These are phyloP conservation scores for Draba incana DNA, from an alignment of 345 rosid genomes.

Conservation along the genomic window DNA sequence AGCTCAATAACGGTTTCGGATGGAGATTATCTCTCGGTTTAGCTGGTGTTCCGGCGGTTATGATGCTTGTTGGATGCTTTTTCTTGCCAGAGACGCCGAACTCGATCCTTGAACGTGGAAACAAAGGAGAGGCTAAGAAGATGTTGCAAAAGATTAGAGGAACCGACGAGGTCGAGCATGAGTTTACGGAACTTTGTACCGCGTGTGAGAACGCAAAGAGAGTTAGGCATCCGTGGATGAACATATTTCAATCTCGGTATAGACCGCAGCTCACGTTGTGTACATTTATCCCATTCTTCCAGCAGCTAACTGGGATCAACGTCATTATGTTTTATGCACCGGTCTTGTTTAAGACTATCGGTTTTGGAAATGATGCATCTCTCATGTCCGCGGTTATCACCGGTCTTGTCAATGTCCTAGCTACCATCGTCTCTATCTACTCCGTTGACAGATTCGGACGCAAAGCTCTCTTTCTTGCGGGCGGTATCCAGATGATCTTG, in stretches of 20 bases:
- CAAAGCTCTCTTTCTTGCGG: constrained; percentile 41
- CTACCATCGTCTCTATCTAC: constrained; percentile 45
- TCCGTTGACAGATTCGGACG: constrained; percentile 47
- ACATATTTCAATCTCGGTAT: constrained; percentile 31
- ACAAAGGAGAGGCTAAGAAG: constrained; percentile 35
- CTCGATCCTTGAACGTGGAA: constrained; percentile 50
- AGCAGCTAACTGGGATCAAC: constrained; percentile 52
- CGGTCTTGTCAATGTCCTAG: constrained; percentile 37
- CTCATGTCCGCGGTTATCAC: constrained; percentile 45
- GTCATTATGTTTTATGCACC: constrained; percentile 54
- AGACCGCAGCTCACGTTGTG: constrained; percentile 46
- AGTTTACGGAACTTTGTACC: constrained; percentile 38
- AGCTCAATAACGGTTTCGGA: constrained; percentile 37
- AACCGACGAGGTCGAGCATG: constrained; percentile 41
- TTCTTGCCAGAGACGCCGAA: constrained; percentile 53
- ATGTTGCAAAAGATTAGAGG: constrained; percentile 47
- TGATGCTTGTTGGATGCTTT: constrained; percentile 34
- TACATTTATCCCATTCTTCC: constrained; percentile 45
- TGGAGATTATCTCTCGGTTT: constrained; percentile 49
- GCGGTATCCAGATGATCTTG: constrained; percentile 47
- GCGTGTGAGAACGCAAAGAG: constrained; percentile 36
- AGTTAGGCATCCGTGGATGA: constrained; percentile 44
- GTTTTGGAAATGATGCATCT: constrained; percentile 43
- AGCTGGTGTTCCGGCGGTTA: constrained; percentile 45
- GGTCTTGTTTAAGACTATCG: constrained; percentile 46